Evolutionary conservation across 305 asterid species (phyloP).

Genomic region (Fraxinus baroniana): DNA sequence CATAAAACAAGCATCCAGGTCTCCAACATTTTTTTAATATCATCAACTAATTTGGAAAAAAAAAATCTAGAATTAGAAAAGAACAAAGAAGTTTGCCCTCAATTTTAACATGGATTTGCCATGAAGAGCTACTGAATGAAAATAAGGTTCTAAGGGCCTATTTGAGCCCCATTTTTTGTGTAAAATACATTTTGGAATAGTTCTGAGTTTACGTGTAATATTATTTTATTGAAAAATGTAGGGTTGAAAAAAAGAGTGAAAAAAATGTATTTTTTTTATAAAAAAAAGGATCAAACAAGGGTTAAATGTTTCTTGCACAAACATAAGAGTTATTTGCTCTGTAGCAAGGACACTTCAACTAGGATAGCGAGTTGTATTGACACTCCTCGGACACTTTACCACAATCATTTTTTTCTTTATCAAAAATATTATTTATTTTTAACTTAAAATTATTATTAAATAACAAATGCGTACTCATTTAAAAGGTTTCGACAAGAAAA

Average conservation of each 20-base stretch:
- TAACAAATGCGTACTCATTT: neutral
- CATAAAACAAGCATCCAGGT: neutral
- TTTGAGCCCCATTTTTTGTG: neutral
- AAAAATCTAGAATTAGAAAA: neutral
- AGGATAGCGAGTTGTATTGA: neutral
- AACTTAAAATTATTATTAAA: neutral
- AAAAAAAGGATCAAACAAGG: neutral
- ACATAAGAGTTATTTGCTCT: neutral
- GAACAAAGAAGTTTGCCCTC: slow-evolving; percentile 11
- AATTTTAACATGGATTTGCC: neutral
- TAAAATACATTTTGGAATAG: neutral
- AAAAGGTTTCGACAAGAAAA: neutral
- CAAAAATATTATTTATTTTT: too few species aligned
- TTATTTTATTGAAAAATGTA: neutral
- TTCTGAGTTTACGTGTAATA: neutral
- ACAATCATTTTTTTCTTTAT: neutral
- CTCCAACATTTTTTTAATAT: neutral
- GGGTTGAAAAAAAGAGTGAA: neutral
- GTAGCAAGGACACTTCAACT: neutral
- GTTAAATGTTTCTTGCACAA: slow-evolving; percentile 6
- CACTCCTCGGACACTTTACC: neutral
- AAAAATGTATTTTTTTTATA: too few species aligned
- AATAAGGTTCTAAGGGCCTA: neutral
- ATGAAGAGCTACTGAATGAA: neutral
- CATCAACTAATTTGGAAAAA: neutral